A percentile compares a stretch with the other conserved stretches of the same genome.
Evolutionary conservation across 2,329 filamentous ascomycete species (phyloP).

Genomic region (Chalara sp.): DNA sequence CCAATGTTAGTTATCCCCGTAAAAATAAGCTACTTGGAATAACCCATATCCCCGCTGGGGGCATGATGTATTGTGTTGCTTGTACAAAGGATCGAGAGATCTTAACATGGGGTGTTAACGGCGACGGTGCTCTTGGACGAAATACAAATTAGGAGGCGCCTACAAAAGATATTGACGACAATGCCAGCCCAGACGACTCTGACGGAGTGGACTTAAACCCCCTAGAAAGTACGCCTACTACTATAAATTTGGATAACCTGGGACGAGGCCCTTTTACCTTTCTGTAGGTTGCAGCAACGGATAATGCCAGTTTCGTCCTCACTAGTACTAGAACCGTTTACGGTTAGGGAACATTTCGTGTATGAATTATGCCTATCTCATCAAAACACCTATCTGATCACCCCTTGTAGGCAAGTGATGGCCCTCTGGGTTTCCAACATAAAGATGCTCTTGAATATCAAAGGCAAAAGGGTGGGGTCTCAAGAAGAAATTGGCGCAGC

Average conservation of each 20-base stretch:
- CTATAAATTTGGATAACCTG: slow-evolving; percentile 52
- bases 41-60: slow-evolving; percentile 70
- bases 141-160: slow-evolving; percentile 65
- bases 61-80: slow-evolving; percentile 81
- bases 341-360: slow-evolving; percentile 77
- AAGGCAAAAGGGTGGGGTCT: too few species aligned
- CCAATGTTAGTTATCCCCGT: slow-evolving; percentile 70
- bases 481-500: slow-evolving; percentile 7
- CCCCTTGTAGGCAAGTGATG: slow-evolving; percentile 48
- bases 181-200: slow-evolving; percentile 31
- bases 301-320: slow-evolving; percentile 70
- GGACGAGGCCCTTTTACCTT: slow-evolving; percentile 50
- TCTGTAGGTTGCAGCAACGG: slow-evolving; percentile 62
- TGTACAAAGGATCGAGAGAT: slow-evolving; percentile 77
- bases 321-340: slow-evolving; percentile 71
- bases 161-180: slow-evolving; percentile 45
- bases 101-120: slow-evolving; percentile 82
- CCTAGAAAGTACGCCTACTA: slow-evolving; percentile 59
- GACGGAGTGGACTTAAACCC: slow-evolving; percentile 60
- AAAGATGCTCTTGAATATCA: slow-evolving; percentile 11
- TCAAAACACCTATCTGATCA: slow-evolving; percentile 9
- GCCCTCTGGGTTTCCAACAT: slow-evolving; percentile 47
- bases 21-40: slow-evolving; percentile 60
- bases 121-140: slow-evolving; percentile 74
- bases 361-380: slow-evolving; percentile 29